Evolutionary conservation across 169 alveolate species (phyloP), one percentile per base, ranked within the genome.

Genomic region (Eimeria acervulina): DNA sequence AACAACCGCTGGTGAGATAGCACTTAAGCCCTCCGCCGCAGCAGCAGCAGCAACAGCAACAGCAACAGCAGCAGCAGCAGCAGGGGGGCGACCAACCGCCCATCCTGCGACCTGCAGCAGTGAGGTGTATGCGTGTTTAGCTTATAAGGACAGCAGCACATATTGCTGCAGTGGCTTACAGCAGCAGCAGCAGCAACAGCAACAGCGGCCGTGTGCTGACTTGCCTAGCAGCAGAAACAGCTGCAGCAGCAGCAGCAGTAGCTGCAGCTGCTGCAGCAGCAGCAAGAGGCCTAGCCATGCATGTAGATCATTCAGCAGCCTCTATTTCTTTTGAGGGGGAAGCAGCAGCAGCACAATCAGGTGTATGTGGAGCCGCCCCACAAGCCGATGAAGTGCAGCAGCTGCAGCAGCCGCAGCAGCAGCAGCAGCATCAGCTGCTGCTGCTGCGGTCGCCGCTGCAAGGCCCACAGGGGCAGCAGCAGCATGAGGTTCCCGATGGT

Each of bases 101-200:
- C 55, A n/a, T 31, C 36, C 63, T 38, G 89, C 89, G 5, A 31
- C 68, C 31, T 31, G 89, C 89, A 72, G 84, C 84, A 38, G 47
- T 38, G 51, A 7, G n/a, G 23, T 21, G 42, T 33, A 10, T 63
- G 7, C 33, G 47, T 74, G 8, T 38, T 19, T 38, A 5, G 28
- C 28, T 17, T 3, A 4, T 36, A 21, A 4, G 13, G 5, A 44
- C 84, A 72, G 84, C 84, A 72, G 84, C 84, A 72, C 42, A 19
- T 42, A 55, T 36, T 13, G 63, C 44, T 78, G 68, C 89, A 7
- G 89, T 12, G 44, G 84, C 47, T 31, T 2, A 36, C 68, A 19
- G 63, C 68, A 78, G 83, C 89, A 40, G 89, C 89, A 40, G 89
- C 89, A 23, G 89, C 68, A 78, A 28, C 68, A 78, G 89, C 63